Base-by-base conservation (phyloP, 768 basidiomycete genomes). In the Serendipita vermifera region DNA sequence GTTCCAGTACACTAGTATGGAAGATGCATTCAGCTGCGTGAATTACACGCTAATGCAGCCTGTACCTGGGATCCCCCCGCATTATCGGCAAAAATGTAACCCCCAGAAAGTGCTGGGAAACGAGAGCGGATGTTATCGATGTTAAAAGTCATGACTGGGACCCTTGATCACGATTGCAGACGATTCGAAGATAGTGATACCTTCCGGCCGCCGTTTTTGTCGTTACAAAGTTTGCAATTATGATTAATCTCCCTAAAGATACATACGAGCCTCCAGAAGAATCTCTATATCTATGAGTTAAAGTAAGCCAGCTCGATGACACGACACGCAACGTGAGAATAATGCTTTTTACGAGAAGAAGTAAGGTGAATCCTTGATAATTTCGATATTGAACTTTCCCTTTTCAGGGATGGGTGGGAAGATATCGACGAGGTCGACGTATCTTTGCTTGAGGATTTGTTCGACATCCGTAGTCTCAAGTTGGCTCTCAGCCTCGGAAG, bases 341-440 rank as follows among this genome's bases (percentile, higher is more conserved):
- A n/a, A n/a, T n/a, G n/a, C n/a, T n/a, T n/a, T n/a, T 60, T 78
- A 96, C 38, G 92, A 93, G 77, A 97, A 98, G 78, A 98, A 98
- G 70, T 97, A 98, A 33, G 76, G 74, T 38, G 85, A 88, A 57
- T 80, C 69, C 66, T 84, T 84, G 70, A 97, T 92, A 59, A 73
- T 74, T 63, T 79, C 74, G 59, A 98, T 89, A 61, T 87, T 78
- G 67, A 98, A 96, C 57, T 73, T 72, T 55, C 94, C 94, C 72
- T 87, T 89, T 68, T 78, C 66, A 0, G 94, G 94, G 20, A 91
- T 67, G 0, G 82, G 83, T 0, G 92, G 92, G 17, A 97, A 68
- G 61, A 93, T 61, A 62, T 87, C 83, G 31, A 72, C 68, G 39
- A 98, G 69, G 61, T 80, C 74, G 55, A 96, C 77, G 65, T 90